These are phyloP conservation scores for Fusarium anguioides DNA, from an alignment of 2,329 filamentous ascomycete species.

Conservation along the genomic window DNA sequence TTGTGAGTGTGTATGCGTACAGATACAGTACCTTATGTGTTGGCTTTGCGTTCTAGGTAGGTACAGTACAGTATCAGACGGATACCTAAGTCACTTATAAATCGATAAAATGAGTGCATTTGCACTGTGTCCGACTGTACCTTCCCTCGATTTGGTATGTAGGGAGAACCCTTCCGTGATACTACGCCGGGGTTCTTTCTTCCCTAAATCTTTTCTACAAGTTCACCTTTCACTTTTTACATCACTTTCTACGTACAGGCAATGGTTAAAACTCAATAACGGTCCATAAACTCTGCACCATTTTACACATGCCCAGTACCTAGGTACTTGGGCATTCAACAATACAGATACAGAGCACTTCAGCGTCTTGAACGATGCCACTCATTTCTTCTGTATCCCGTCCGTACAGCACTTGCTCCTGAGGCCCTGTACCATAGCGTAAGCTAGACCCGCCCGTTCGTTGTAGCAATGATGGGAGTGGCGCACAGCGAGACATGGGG, in stretches of 20 bases:
- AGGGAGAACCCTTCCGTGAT: conserved; percentile 22
- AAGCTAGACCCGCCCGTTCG: conserved; percentile 42
- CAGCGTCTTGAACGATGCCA: not conserved
- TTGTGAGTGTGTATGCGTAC: conserved; percentile 1
- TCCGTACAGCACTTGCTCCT: conserved; percentile 12
- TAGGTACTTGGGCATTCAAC: not conserved
- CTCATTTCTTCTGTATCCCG: not conserved
- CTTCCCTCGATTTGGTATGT: not conserved
- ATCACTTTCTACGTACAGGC: not conserved
- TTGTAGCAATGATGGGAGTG: conserved; percentile 47
- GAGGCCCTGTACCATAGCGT: conserved; percentile 23
- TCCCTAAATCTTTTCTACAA: not conserved
- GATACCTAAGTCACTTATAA: conserved; percentile 6
- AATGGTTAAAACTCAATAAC: not conserved
- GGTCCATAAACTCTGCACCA: not conserved
- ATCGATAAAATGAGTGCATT: not conserved
- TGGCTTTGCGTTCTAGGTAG: conserved; percentile 1
- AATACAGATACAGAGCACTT: not conserved
- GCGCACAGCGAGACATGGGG: conserved; percentile 41
- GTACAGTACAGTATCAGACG: not conserved
- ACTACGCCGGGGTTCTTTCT: conserved; percentile 5
- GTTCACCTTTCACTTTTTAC: not conserved
- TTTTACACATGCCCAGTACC: too few relatives aligned
- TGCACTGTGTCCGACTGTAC: not conserved
- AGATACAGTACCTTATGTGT: too few relatives aligned